phyloP scores from a whole-genome alignment of 441 rosid species.

The Pelargonium fulgidum region DNA sequence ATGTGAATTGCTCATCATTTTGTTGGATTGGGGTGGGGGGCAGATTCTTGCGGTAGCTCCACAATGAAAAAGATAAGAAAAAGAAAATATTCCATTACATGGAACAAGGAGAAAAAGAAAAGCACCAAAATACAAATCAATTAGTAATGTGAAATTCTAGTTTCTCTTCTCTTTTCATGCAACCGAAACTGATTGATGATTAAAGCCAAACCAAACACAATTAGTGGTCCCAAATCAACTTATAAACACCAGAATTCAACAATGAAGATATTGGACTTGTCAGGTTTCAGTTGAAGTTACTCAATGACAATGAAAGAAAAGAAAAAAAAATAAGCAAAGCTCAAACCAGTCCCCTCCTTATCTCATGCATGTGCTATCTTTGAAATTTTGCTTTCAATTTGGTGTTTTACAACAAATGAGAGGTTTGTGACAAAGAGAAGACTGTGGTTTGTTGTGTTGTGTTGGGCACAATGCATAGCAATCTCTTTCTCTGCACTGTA shows the following conservation, averaged over 20 bases:
- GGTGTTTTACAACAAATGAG: constrained; percentile 14
- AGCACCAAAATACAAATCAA: not conserved
- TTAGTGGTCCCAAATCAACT: not conserved
- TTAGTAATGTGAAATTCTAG: not conserved
- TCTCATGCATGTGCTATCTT: constrained; percentile 14
- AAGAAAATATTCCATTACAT: constrained; percentile 5
- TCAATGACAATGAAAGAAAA: not conserved
- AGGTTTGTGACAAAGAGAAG: constrained; percentile 9
- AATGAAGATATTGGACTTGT: constrained; percentile 5
- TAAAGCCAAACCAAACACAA: not conserved
- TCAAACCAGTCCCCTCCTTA: not conserved
- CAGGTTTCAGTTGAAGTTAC: constrained; percentile 15
- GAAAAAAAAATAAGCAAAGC: not conserved
- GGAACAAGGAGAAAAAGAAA: constrained; percentile 1
- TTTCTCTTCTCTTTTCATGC: not conserved
- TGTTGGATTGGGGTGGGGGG: not conserved
- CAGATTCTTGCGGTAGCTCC: not conserved
- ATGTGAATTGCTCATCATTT: not conserved
- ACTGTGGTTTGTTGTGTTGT: not conserved
- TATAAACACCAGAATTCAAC: not conserved
- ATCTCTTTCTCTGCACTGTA: not conserved
- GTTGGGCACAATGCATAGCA: no score
- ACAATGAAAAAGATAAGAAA: not conserved
- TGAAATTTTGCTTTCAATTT: constrained; percentile 15
- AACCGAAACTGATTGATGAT: not conserved